Evolutionary conservation across 345 rosid genomes (phyloP), one percentile per base, ranked within the genome.

Genomic region (Brassica juncea): DNA sequence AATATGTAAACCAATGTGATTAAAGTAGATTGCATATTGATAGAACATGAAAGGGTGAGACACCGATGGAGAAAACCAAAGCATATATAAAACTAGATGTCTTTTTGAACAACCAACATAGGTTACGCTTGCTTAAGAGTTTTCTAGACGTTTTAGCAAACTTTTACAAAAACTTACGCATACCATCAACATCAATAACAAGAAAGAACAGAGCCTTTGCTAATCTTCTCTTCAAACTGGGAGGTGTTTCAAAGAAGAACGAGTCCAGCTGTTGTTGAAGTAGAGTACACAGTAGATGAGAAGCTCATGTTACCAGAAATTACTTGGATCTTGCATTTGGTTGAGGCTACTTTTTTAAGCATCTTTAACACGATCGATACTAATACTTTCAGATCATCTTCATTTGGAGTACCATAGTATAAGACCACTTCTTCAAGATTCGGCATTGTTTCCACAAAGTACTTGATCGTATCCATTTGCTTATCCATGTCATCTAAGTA

Each of bases 351-450:
- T n/a, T 70, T 69, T 2, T 69, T 27, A 32, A 77, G 21, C 75
- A 31, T 31, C 19, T 61, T 70, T 47, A 77, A 37, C 2, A 1
- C 19, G 7, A 15, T 59, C 69, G 42, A 68, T 11, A 57, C 35
- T 19, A 23, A 23, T 23, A 32, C 21, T 1, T 9, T 69, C 37
- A 32, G 34, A 77, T 69, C 74, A 31, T 6, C 19, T 4, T 77
- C 80, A 21, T n/a, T 0, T 6, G 23, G 8, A 44, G 73, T 77
- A 35, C 44, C 74, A 21, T 14, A 77, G 63, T 69, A 47, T 31
- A 77, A 31, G 7, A 69, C 34, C 58, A 69, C 74, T 61, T 77
- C 47, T 59, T 69, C 74, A 8, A 77, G 74, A 9, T 77, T 77
- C 0, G 74, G 80, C 80, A 77, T 69, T 47, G 80, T 6, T 34